These are phyloP conservation scores for Fusarium sp. DNA, from an alignment of 2,329 filamentous ascomycete genomes.

Conservation along the genomic window DNA sequence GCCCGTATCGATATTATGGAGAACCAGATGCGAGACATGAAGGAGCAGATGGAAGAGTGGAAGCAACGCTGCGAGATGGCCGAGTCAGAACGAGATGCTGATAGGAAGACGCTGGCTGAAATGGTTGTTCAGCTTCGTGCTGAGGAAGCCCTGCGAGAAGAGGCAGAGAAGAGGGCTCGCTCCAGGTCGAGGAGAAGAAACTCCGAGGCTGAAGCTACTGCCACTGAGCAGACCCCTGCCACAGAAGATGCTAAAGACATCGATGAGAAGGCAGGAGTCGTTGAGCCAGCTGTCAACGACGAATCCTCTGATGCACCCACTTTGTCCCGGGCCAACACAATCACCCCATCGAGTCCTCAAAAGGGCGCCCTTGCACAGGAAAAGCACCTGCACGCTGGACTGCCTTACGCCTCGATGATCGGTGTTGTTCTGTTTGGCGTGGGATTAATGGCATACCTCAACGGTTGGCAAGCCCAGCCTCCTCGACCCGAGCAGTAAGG, in stretches of 20 bases:
- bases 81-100: constrained; percentile 79
- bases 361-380: constrained; percentile 57
- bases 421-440: constrained; percentile 85
- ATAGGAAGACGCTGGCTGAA: constrained; percentile 81
- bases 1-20: constrained; percentile 81
- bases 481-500: constrained; percentile 49
- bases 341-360: constrained; percentile 57
- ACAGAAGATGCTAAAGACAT: constrained; percentile 35
- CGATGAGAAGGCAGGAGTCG: constrained; percentile 23
- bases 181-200: constrained; percentile 52
- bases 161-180: constrained; percentile 55
- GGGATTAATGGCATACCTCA: constrained; percentile 87
- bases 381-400: constrained; percentile 60
- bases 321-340: constrained; percentile 62
- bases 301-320: constrained; percentile 55
- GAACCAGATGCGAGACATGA: constrained; percentile 83
- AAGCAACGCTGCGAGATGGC: constrained; percentile 82
- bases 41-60: constrained; percentile 82
- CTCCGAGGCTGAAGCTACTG: constrained; percentile 35
- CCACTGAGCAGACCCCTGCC: constrained; percentile 26
- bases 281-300: constrained; percentile 42
- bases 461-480: constrained; percentile 75
- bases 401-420: constrained; percentile 85
- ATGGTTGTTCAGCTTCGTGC: constrained; percentile 88
- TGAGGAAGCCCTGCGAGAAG: constrained; percentile 64